phyloP scores from a whole-genome alignment of 2,329 filamentous ascomycete genomes.

The Exophiala bonariae region DNA sequence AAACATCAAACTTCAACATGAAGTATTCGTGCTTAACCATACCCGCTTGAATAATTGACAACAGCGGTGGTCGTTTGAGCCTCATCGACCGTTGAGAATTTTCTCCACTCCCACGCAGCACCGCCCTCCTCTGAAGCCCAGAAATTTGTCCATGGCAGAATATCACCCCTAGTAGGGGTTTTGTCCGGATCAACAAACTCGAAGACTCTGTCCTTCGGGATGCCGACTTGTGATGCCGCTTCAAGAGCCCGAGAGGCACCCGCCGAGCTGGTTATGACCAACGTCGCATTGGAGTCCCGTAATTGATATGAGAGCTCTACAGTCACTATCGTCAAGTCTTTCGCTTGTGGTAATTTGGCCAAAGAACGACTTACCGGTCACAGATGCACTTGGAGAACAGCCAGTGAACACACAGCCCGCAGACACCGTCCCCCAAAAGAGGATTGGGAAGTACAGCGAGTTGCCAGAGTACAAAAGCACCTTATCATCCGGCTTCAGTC shows the following conservation, averaged over 20 bases:
- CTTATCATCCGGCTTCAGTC: slow-evolving; percentile 9
- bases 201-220: slow-evolving; percentile 31
- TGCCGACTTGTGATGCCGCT: slow-evolving; percentile 30
- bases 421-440: slow-evolving; percentile 44
- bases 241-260: slow-evolving; percentile 37
- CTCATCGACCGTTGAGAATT: slow-evolving; percentile 2
- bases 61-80: slow-evolving; percentile 48
- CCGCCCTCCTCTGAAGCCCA: slow-evolving; percentile 4
- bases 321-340: too few species aligned
- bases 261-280: slow-evolving; percentile 42
- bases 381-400: slow-evolving; percentile 49
- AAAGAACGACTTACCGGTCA: slow-evolving; percentile 7
- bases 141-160: slow-evolving; percentile 3
- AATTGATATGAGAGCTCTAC: slow-evolving; percentile 50
- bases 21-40: background rate
- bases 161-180: slow-evolving; percentile 34
- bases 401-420: slow-evolving; percentile 51
- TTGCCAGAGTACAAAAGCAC: slow-evolving; percentile 18
- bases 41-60: slow-evolving; percentile 53
- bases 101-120: slow-evolving; percentile 7
- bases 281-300: slow-evolving; percentile 41
- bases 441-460: slow-evolving; percentile 28
- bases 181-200: slow-evolving; percentile 49
- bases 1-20: too few species aligned
- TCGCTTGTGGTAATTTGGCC: too few species aligned